These are phyloP conservation scores for Halenospora varia DNA, from an alignment of 495 filamentous ascomycete genomes.

Conservation along the genomic window DNA sequence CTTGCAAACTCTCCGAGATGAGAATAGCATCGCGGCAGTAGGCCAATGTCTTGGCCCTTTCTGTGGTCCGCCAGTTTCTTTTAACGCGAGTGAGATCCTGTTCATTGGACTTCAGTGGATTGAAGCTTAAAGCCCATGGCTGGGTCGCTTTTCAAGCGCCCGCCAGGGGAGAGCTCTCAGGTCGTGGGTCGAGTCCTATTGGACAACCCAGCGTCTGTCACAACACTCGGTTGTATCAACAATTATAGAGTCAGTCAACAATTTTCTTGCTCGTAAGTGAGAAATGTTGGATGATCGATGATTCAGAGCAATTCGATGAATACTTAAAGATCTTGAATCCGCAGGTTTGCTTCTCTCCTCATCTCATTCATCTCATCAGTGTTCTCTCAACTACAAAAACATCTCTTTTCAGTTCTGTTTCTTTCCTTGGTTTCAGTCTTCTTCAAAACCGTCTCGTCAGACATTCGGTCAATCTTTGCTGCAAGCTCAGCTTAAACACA, in stretches of 20 bases:
- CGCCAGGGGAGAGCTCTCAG: conserved; percentile 1
- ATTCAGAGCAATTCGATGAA: neutral
- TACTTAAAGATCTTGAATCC: conserved; percentile 25
- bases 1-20: conserved; percentile 1
- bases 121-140: neutral
- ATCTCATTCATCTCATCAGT: conserved; percentile 19
- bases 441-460: conserved; percentile 25
- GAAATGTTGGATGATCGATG: conserved; percentile 4
- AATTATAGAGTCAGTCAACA: conserved; percentile 21
- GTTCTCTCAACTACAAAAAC: conserved; percentile 14
- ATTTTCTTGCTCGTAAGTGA: conserved; percentile 5
- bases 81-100: conserved; percentile 12
- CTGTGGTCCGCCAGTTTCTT: conserved; percentile 17
- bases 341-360: conserved; percentile 14
- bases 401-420: conserved; percentile 6
- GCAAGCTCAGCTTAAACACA: conserved; percentile 20
- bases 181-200: conserved; percentile 13
- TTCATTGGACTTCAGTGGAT: conserved; percentile 11
- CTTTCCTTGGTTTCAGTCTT: conserved; percentile 7
- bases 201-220: conserved; percentile 23
- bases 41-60: conserved; percentile 17
- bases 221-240: conserved; percentile 23
- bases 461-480: conserved; percentile 22
- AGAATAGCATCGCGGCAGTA: conserved; percentile 17
- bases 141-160: conserved; percentile 23